Conservation (phyloP, 768 basidiomycete genomes). For the Roridomyces roridus region DNA sequence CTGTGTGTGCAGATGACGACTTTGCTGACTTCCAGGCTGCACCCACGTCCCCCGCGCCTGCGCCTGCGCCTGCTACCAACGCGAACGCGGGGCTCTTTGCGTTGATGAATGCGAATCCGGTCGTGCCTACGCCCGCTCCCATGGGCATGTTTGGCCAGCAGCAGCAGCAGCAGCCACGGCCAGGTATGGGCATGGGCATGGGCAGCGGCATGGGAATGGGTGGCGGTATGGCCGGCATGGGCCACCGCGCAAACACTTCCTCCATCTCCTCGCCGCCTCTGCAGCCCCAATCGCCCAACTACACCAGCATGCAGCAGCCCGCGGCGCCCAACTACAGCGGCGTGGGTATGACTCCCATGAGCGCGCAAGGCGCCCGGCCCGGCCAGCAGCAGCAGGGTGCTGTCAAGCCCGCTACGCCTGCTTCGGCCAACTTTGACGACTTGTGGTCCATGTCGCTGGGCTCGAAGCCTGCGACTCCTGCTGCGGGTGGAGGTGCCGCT, state of each 20-base stretch:
- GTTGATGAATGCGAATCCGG: conserved; percentile 47
- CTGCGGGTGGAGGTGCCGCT: conserved; percentile 30
- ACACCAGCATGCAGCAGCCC: conserved; percentile 20
- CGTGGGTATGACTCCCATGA: conserved; percentile 31
- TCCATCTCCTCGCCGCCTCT: conserved; percentile 34
- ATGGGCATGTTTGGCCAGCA: conserved; percentile 34
- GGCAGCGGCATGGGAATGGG: conserved; percentile 32
- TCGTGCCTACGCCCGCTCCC: conserved; percentile 35
- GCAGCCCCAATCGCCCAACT: conserved; percentile 30
- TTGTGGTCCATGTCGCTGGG: conserved; percentile 87
- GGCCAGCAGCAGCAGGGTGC: conserved; percentile 17
- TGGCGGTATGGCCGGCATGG: conserved; percentile 13
- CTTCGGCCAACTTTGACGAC: conserved; percentile 79
- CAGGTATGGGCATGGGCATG: conserved; percentile 22
- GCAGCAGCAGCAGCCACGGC: conserved; percentile 28
- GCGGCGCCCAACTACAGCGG: conserved; percentile 27
- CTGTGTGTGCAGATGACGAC: conserved; percentile 66
- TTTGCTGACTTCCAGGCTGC: conserved; percentile 88
- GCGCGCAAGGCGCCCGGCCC: no score
- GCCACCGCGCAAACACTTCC: conserved; percentile 17
- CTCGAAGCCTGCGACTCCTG: conserved; percentile 42
- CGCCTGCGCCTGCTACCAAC: conserved; percentile 37
- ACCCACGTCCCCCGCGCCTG: conserved; percentile 44
- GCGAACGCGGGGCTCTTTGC: conserved; percentile 50
- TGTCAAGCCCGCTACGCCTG: conserved; percentile 23